Evolutionary conservation across 2,329 filamentous ascomycete species (phyloP), one percentile per base, ranked within the genome.

Genomic region (Bimuria novae-zelandiae): DNA sequence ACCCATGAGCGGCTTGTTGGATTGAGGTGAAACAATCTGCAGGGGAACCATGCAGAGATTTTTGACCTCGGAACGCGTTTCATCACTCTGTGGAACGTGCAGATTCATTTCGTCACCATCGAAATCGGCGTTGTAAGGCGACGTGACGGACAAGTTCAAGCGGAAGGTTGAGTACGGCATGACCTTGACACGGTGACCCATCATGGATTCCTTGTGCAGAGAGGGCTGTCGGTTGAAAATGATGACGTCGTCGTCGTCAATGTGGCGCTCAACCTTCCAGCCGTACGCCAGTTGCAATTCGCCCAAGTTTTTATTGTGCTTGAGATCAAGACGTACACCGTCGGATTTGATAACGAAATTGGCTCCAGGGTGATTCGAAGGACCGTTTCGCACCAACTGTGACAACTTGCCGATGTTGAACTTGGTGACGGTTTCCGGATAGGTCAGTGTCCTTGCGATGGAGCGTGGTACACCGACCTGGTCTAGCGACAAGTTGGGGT

Each of bases 91-190:
- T 3, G 94, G 95, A 47, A 99, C 95, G 83, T 99, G 94, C 78
- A 99, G 85, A 73, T 99, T 99, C 94, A 99, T 99, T 77, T 99
- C 94, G 74, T 99, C 94, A 78, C 94, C 94, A 71, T 99, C 94
- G 78, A 99, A 99, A 89, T 99, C 94, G 66, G 94, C 94, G 79
- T 99, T 99, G 82, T 99, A 99, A 0, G 94, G 94, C 23, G 92
- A 96, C 0, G 95, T 99, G 69, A 99, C 94, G 0, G 94, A 99
- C 63, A 99, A 77, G 70, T 99, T 99, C 41, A 99, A 84, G 59
- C 94, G 88, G 81, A 99, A 99, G 1, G 94, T 99, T 5, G 94
- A 99, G 75, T 96, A 99, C 3, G 94, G 94, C 92, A 99, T 97
- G 56, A 99, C 94, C 55, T 89, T 88, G 59, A 99, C 94, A 65